phyloP scores from a whole-genome alignment of 106 monocot species.

The Phalaenopsis equestris region DNA sequence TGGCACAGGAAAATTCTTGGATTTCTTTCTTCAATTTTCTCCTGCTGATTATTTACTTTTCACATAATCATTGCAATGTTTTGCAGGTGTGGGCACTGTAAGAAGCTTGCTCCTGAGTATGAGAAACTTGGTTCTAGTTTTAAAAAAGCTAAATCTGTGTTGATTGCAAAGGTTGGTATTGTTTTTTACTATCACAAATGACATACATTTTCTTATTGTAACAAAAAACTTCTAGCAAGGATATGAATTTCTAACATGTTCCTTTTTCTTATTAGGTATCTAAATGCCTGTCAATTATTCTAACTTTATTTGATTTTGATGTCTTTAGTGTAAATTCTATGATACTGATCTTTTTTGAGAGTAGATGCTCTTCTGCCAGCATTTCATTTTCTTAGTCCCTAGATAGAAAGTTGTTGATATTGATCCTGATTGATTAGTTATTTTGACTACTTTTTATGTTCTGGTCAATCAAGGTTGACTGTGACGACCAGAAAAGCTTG shows the following conservation, averaged over 20 bases:
- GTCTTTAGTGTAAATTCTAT: neutral
- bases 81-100: slow-evolving; percentile 96
- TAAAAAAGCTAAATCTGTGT: slow-evolving; percentile 84
- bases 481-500: slow-evolving; percentile 91
- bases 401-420: neutral
- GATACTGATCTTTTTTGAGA: neutral
- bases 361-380: neutral
- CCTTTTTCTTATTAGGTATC: neutral
- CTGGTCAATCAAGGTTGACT: slow-evolving; percentile 64
- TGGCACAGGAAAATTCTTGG: neutral
- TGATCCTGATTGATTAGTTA: neutral
- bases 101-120: slow-evolving; percentile 98
- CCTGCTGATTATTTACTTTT: neutral
- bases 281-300: neutral
- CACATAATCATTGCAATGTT: neutral
- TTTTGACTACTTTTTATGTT: neutral
- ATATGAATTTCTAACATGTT: neutral
- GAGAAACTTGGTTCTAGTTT: slow-evolving; percentile 87
- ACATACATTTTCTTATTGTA: neutral
- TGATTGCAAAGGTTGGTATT: slow-evolving; percentile 81
- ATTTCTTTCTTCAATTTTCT: slow-evolving; percentile 1
- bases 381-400: neutral
- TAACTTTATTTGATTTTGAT: neutral
- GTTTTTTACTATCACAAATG: neutral
- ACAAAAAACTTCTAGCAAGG: neutral